phyloP scores from a whole-genome alignment of 257 asterid species.

The Dorcoceras hygrometricum region DNA sequence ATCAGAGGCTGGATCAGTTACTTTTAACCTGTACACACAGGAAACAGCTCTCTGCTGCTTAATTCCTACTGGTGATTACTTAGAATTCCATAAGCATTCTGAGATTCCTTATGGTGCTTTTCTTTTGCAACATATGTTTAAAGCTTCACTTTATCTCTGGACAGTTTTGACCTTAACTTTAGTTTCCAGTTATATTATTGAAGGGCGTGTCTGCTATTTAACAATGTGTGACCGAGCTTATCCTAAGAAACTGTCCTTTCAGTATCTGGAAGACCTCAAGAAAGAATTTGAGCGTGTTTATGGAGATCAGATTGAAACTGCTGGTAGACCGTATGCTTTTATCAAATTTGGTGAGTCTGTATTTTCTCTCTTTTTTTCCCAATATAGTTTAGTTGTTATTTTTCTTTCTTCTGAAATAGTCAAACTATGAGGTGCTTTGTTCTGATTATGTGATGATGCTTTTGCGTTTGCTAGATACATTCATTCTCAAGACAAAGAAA shows the following conservation, averaged over 20 bases:
- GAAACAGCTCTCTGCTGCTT: conserved; percentile 1
- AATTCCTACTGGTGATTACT: conserved; percentile 3
- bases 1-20: neutral
- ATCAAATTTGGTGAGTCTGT: conserved; percentile 74
- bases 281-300: conserved; percentile 84
- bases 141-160: neutral
- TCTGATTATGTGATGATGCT: conserved; percentile 6
- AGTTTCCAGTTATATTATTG: conserved; percentile 70
- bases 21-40: neutral
- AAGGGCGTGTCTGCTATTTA: conserved; percentile 89
- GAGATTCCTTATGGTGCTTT: conserved; percentile 1
- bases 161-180: conserved; percentile 46
- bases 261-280: conserved; percentile 91
- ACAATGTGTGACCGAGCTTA: conserved; percentile 93
- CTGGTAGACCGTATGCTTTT: conserved; percentile 97
- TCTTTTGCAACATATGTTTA: conserved; percentile 14
- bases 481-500: conserved; percentile 88
- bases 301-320: conserved; percentile 90
- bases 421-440: neutral
- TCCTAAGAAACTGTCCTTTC: conserved; percentile 93
- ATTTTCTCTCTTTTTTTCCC: neutral
- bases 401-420: conserved; percentile 15
- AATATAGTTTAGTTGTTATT: neutral
- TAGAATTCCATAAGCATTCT: neutral
- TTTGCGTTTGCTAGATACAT: conserved; percentile 57